These are phyloP conservation scores for Chenopodium suecicum DNA, from an alignment of 148 eudicot genomes.

Conservation along the genomic window DNA sequence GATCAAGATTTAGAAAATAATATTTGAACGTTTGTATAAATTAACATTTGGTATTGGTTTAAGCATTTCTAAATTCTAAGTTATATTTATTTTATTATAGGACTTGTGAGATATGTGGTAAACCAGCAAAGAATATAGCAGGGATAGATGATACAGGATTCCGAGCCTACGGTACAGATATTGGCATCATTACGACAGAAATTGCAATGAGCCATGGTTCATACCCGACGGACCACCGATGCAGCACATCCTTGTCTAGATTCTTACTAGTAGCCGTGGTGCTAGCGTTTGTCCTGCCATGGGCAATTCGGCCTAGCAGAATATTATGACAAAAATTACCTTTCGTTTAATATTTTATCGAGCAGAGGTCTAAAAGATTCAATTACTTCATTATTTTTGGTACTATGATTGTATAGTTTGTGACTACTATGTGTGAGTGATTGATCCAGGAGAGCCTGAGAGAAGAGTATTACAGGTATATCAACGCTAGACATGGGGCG, in stretches of 20 bases:
- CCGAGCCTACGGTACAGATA: slow-evolving; percentile 20
- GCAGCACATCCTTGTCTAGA: slow-evolving; percentile 29
- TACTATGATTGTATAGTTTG: not conserved
- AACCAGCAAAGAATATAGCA: slow-evolving; percentile 36
- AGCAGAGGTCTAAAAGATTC: not conserved
- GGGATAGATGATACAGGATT: slow-evolving; percentile 31
- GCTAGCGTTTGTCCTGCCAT: slow-evolving; percentile 38
- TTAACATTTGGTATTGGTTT: no score
- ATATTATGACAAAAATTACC: not conserved
- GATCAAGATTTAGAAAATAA: no score
- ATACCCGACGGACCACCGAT: slow-evolving; percentile 1
- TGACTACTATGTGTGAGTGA: not conserved
- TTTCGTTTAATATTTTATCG: not conserved
- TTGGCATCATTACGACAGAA: slow-evolving; percentile 10
- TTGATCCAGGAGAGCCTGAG: not conserved
- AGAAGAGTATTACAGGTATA: no score
- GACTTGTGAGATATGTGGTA: slow-evolving; percentile 59
- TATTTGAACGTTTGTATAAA: no score
- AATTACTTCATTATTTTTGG: not conserved
- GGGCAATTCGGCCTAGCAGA: slow-evolving; percentile 33
- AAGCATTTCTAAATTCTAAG: no score
- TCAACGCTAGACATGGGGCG: no score
- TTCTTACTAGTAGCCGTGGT: slow-evolving; percentile 34
- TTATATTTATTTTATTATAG: slow-evolving; percentile 24
- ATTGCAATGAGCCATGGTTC: not conserved